Percentiles rank a stretch among this genome's conserved stretches.
Conservation (phyloP, 2,329 filamentous ascomycete genomes). For the Penicillium paneum region DNA sequence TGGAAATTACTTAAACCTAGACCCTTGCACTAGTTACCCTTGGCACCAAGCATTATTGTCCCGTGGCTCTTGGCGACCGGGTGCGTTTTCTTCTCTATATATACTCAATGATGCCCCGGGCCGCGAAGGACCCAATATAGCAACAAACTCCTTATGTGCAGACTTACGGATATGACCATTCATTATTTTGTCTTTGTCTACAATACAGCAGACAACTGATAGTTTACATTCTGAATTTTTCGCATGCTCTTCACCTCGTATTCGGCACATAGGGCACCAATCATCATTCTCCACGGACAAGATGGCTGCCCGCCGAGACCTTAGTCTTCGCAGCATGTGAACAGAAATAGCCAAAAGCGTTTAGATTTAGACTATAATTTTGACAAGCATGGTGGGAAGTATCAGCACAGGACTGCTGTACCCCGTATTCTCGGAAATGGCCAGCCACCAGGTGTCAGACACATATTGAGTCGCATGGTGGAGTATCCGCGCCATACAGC, state of each 20-base stretch:
- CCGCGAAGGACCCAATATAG: neutral
- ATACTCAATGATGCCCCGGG: neutral
- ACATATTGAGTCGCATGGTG: neutral
- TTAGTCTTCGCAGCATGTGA: neutral
- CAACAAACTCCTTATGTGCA: neutral
- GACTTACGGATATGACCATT: neutral
- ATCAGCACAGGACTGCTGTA: neutral
- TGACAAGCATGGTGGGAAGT: neutral
- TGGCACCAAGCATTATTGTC: neutral
- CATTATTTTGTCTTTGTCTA: neutral
- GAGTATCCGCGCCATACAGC: no score
- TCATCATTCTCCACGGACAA: neutral
- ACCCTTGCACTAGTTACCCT: neutral
- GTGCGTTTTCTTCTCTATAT: neutral
- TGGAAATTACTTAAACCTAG: neutral
- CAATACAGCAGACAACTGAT: neutral
- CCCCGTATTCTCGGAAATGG: neutral
- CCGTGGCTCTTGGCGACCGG: neutral
- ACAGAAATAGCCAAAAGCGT: neutral
- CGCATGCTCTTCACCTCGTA: neutral
- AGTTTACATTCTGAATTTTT: neutral
- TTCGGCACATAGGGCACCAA: conserved; percentile 7
- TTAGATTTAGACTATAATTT: neutral
- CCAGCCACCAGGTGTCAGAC: neutral
- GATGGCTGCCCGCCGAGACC: neutral